Conservation (phyloP, 2,329 filamentous ascomycete species). For the Escovopsis weberi region DNA sequence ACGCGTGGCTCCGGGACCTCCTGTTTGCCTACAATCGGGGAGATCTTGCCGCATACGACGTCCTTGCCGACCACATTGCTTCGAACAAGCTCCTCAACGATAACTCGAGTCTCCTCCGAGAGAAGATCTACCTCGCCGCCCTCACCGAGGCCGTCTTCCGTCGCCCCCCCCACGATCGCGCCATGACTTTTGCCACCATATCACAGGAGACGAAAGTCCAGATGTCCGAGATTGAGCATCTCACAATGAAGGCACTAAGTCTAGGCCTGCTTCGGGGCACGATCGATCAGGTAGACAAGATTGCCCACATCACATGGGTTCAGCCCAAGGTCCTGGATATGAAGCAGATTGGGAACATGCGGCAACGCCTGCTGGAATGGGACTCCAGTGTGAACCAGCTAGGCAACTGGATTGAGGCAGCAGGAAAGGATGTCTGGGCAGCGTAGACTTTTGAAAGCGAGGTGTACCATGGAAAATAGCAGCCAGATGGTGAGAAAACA, state of each 20-base stretch:
- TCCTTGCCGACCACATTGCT: constrained; percentile 64
- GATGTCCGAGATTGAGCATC: constrained; percentile 84
- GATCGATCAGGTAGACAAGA: constrained; percentile 90
- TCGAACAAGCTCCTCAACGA: constrained; percentile 66
- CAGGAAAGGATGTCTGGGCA: constrained; percentile 92
- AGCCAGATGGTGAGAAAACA: constrained; percentile 3
- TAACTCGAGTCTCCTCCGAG: constrained; percentile 73
- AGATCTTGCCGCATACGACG: constrained; percentile 76
- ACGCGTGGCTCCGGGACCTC: constrained; percentile 86
- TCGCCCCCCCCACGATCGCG: constrained; percentile 84
- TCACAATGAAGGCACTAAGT: constrained; percentile 98
- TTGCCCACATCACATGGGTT: constrained; percentile 95
- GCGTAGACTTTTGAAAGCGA: constrained; percentile 34
- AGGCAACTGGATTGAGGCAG: constrained; percentile 91
- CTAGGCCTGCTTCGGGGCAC: constrained; percentile 78
- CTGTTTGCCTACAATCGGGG: constrained; percentile 96
- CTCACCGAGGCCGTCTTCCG: constrained; percentile 94
- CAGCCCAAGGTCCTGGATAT: constrained; percentile 96
- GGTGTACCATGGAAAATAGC: not conserved
- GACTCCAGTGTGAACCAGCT: constrained; percentile 90
- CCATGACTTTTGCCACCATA: constrained; percentile 84
- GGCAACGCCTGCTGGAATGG: constrained; percentile 79
- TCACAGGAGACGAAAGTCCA: constrained; percentile 84
- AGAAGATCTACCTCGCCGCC: constrained; percentile 96
- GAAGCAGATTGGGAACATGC: constrained; percentile 89